Base-by-base conservation (phyloP, 805 yeast species). In the Saccharomycopsis sp. region DNA sequence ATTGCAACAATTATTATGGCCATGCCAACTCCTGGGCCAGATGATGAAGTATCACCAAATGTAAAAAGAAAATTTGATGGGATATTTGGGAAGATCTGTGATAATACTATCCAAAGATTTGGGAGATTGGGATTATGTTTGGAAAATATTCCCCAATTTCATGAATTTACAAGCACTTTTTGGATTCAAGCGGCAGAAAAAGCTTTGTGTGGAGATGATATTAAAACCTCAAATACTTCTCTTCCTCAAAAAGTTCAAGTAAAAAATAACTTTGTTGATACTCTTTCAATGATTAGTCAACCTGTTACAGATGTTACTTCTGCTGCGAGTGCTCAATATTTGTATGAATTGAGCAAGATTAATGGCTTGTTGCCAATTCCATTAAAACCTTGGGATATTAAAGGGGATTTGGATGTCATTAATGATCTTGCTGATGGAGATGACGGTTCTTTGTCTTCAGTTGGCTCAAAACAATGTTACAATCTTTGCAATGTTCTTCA, bases 131-230 rank as follows among this genome's bases (percentile, higher is more conserved):
- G 49, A 18, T 14, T 38, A 23, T 45, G 49, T 36, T 10, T 45
- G 3, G 28, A 40, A 18, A 31, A 38, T 29, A 31, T 27, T 3
- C 43, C 43, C 15, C 32, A 28, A n/a, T 45, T 35, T n/a, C 33
- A 39, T 21, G n/a, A 36, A 14, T 28, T 45, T 5, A 42, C 33
- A 21, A 20, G 31, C 13, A 21, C 39, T 10, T 45, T 45, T 23
- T 45, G 45, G 44, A 38, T 31, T 35, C 42, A 38, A 21, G 49
- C 49, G 15, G 49, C 49, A 9, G 34, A 39, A 36, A 15, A 41
- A 32, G 43, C 35, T 17, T 37, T 45, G 3, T 45, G 49, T 36
- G 48, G 48, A 4, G 6, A 20, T 13, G 9, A 20, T 14, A 23
- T 13, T 25, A 17, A 21, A 2, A 21, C 19, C 18, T 23, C 26